Percentiles rank a stretch among this genome's conserved stretches.
Conservation (phyloP, 2,329 filamentous ascomycete species). For the Ophiocordyceps camponoti-leonardi region DNA sequence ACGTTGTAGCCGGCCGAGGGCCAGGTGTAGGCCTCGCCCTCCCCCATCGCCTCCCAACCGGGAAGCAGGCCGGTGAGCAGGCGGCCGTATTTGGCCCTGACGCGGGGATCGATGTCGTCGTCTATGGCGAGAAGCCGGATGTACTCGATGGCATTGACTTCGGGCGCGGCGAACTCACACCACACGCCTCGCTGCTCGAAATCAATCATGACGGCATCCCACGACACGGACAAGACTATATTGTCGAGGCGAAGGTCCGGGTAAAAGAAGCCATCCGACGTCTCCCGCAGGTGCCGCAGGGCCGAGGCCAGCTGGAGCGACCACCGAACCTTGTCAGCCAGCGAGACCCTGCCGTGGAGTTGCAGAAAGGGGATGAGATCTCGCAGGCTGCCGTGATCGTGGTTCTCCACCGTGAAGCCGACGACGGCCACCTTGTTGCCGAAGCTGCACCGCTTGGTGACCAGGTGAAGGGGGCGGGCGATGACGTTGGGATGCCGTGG, state of each 20-base stretch:
- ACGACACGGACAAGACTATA: conserved; percentile 29
- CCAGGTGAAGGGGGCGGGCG: conserved; percentile 30
- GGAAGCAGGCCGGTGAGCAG: conserved; percentile 27
- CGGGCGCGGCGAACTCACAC: conserved; percentile 43
- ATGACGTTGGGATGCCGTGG: conserved; percentile 35
- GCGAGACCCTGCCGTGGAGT: conserved; percentile 23
- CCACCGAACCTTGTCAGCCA: conserved; percentile 33
- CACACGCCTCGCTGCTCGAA: conserved; percentile 47
- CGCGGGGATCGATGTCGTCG: conserved; percentile 22
- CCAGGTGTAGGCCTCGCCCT: conserved; percentile 28
- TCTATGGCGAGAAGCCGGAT: conserved; percentile 34
- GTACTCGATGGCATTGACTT: conserved; percentile 42
- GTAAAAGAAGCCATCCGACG: conserved; percentile 28
- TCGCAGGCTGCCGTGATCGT: conserved; percentile 35
- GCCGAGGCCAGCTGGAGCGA: conserved; percentile 32
- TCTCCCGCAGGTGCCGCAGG: conserved; percentile 29
- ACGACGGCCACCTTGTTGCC: conserved; percentile 36
- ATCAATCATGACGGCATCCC: conserved; percentile 37
- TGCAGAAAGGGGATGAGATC: conserved; percentile 35
- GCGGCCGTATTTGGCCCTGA: conserved; percentile 21
- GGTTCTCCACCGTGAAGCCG: conserved; percentile 38
- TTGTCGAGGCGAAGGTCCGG: conserved; percentile 44
- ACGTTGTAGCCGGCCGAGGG: conserved; percentile 34
- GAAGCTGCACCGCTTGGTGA: conserved; percentile 38
- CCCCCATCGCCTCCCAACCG: conserved; percentile 22